These are phyloP conservation scores for Fusarium albosuccineum DNA, from an alignment of 2,329 filamentous ascomycete genomes.

Conservation along the genomic window DNA sequence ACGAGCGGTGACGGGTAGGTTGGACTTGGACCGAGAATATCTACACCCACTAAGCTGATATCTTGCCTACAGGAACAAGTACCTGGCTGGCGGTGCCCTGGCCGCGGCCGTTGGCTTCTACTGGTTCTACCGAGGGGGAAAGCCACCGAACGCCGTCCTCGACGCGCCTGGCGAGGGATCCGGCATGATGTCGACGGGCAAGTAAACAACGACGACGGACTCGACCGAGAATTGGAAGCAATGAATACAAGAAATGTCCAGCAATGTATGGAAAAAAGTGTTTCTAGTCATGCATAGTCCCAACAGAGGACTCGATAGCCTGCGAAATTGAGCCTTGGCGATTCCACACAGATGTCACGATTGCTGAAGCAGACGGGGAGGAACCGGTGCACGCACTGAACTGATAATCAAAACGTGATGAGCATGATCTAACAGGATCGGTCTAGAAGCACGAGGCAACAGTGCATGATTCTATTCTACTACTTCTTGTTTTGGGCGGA, in stretches of 20 bases:
- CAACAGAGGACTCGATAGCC: constrained; percentile 2
- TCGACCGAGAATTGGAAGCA: not conserved
- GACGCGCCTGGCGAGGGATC: constrained; percentile 25
- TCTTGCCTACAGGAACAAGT: constrained; percentile 28
- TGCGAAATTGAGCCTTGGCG: constrained; percentile 4
- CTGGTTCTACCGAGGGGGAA: constrained; percentile 38
- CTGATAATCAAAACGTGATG: too few relatives aligned
- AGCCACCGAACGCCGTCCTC: constrained; percentile 12
- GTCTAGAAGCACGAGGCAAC: too few relatives aligned
- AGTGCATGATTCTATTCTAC: too few relatives aligned
- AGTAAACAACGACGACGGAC: constrained; percentile 15
- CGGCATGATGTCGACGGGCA: constrained; percentile 19
- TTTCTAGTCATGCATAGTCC: constrained; percentile 1
- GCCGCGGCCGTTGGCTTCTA: constrained; percentile 27
- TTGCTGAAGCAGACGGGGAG: too few relatives aligned
- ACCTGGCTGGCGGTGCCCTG: constrained; percentile 31
- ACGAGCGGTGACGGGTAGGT: constrained; percentile 29
- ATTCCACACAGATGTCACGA: not conserved
- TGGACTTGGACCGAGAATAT: too few relatives aligned
- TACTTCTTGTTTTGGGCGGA: not conserved
- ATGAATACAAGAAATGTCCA: not conserved
- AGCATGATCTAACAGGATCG: too few relatives aligned
- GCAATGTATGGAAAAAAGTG: not conserved
- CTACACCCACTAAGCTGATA: not conserved
- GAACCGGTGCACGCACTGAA: too few relatives aligned